Evolutionary conservation across 2,329 filamentous ascomycete genomes (phyloP).

Genomic region (Neoarthrinium moseri): DNA sequence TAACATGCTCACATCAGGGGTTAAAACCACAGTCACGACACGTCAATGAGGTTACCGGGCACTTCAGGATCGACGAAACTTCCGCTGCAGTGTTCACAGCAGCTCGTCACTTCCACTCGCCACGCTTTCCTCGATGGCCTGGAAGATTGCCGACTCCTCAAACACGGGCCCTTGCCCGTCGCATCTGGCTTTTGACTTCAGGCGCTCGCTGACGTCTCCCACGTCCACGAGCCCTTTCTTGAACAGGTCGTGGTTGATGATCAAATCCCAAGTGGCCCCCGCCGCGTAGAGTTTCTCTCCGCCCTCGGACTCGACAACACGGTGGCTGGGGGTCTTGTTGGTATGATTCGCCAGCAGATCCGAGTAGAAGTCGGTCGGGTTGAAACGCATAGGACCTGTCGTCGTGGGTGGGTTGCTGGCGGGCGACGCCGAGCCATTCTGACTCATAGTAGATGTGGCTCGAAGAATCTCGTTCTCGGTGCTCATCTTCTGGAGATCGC

Average conservation of each 20-base stretch:
- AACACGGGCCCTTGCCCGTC: slow-evolving; percentile 90
- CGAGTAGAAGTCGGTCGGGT: slow-evolving; percentile 70
- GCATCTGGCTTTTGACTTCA: slow-evolving; percentile 75
- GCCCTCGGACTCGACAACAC: slow-evolving; percentile 63
- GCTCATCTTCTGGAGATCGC: slow-evolving; percentile 76
- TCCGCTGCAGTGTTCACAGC: slow-evolving; percentile 37
- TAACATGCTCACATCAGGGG: no score
- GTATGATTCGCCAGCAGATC: slow-evolving; percentile 60
- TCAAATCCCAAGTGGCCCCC: slow-evolving; percentile 84
- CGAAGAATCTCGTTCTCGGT: slow-evolving; percentile 93
- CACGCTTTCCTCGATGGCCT: slow-evolving; percentile 76
- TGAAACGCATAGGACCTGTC: slow-evolving; percentile 69
- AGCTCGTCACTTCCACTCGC: slow-evolving; percentile 78
- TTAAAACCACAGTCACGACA: no score
- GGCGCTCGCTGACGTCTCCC: slow-evolving; percentile 72
- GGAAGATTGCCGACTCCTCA: slow-evolving; percentile 69
- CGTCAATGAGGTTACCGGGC: no score
- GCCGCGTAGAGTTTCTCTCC: slow-evolving; percentile 72
- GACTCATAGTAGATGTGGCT: slow-evolving; percentile 61
- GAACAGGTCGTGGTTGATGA: slow-evolving; percentile 77
- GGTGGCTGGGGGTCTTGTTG: slow-evolving; percentile 65
- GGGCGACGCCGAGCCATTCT: slow-evolving; percentile 38
- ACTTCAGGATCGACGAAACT: no score
- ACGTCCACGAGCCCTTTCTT: slow-evolving; percentile 78
- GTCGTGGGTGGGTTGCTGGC: slow-evolving; percentile 46